Evolutionary conservation across 2,329 filamentous ascomycete genomes (phyloP).

Genomic region (Elsinoe necatrix): DNA sequence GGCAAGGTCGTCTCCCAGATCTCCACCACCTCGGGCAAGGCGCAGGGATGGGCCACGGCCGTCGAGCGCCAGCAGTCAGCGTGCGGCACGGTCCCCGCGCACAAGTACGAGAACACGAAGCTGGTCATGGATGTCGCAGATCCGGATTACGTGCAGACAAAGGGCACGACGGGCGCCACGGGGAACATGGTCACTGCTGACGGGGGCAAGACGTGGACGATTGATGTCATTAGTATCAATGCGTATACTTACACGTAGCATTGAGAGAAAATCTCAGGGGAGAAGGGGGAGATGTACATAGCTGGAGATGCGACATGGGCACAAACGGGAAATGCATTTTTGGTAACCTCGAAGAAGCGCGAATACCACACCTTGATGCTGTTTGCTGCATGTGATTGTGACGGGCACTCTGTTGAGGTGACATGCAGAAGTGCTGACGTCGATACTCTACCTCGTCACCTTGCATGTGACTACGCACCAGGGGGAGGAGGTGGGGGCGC

Average conservation of each 20-base stretch:
- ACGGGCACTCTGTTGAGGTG: not conserved
- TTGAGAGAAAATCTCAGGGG: too few relatives aligned
- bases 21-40: constrained; percentile 38
- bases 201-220: constrained; percentile 18
- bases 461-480: not conserved
- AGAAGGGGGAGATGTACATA: not conserved
- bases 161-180: constrained; percentile 33
- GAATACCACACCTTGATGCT: not conserved
- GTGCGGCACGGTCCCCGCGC: constrained; percentile 36
- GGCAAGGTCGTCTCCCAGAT: constrained; percentile 35
- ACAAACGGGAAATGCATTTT: constrained; percentile 6
- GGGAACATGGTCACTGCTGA: constrained; percentile 22
- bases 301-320: not conserved
- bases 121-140: constrained; percentile 31
- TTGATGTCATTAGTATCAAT: constrained; percentile 17
- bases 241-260: not conserved
- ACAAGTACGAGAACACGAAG: constrained; percentile 36
- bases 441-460: not conserved
- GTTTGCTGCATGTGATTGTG: not conserved
- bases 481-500: constrained; percentile 15
- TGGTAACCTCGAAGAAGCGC: not conserved
- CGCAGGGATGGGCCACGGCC: constrained; percentile 38
- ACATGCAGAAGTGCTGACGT: not conserved
- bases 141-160: constrained; percentile 35
- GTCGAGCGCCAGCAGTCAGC: constrained; percentile 35